Evolutionary conservation across 768 basidiomycete species (phyloP).

Genomic region (Nidularia sp.): DNA sequence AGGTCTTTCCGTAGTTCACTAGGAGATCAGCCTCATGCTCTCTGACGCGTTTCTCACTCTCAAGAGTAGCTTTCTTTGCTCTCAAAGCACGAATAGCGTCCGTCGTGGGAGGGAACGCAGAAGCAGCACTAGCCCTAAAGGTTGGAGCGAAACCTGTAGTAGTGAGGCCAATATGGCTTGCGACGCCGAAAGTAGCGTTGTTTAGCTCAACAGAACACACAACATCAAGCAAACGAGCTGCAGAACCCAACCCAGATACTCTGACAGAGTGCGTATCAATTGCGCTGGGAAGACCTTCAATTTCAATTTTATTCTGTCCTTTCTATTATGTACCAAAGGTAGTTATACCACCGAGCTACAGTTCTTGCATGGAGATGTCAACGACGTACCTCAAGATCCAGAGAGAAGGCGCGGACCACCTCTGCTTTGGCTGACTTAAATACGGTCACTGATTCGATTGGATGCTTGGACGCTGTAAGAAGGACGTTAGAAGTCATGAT

Average conservation of each 20-base stretch:
- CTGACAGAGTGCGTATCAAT: slow-evolving; percentile 30
- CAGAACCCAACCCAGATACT: slow-evolving; percentile 43
- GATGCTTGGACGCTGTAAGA: slow-evolving; percentile 31
- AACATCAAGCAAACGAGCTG: slow-evolving; percentile 51
- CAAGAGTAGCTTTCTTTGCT: slow-evolving; percentile 28
- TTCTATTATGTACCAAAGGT: slow-evolving; percentile 24
- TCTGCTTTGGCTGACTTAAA: slow-evolving; percentile 56
- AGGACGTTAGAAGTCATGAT: slow-evolving; percentile 3
- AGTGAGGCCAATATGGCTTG: too few species aligned
- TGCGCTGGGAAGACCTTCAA: too few species aligned
- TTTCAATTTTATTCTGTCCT: slow-evolving; percentile 21
- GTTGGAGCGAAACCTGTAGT: not conserved
- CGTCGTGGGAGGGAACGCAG: slow-evolving; percentile 13
- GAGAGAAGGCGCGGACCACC: slow-evolving; percentile 44
- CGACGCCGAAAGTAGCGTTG: too few species aligned
- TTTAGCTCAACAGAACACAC: too few species aligned
- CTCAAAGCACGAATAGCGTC: slow-evolving; percentile 24
- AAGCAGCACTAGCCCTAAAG: slow-evolving; percentile 14
- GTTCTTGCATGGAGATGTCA: not conserved
- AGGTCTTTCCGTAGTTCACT: slow-evolving; percentile 35
- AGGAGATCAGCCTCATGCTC: slow-evolving; percentile 39
- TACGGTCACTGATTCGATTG: slow-evolving; percentile 53
- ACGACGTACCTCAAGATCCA: slow-evolving; percentile 43
- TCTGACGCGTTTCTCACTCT: slow-evolving; percentile 31
- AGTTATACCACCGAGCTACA: not conserved